Base-by-base conservation (phyloP, 2,329 filamentous ascomycete genomes). In the Calonectria montana region DNA sequence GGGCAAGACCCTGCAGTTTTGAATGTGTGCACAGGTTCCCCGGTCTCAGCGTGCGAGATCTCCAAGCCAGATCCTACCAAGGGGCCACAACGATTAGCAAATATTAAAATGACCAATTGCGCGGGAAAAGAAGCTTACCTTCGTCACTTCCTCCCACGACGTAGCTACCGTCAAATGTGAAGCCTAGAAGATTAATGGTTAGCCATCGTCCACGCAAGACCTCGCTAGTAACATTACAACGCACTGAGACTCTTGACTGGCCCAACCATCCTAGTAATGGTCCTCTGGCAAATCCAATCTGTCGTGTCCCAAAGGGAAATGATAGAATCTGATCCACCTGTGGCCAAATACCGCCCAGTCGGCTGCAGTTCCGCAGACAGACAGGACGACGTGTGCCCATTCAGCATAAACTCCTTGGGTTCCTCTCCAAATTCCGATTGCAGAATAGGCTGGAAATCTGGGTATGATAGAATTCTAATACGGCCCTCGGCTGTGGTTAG, bases 241-340 rank as follows among this genome's bases (percentile, higher is more conserved):
- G 72, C 82, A 91, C 89, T 91, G 69, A 96, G 87, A 80, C 90
- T 94, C 78, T 90, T 89, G 31, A 96, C 91, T 3, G 93, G 91
- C 1, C 92, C 92, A 12, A 89, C 87, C 85, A 94, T 93, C 76
- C 90, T 88, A 41, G 91, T 91, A 48, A 95, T 86, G 1, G 93
- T 94, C 72, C 92, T 89, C 78, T 92, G 89, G 79, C 93, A 95
- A 68, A 94, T 90, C 93, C 93, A 95, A 75, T 94, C 91, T 47
- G 88, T 88, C 4, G 94, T 95, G 78, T 96, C 93, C 92, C 94
- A 96, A 3, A 96, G 85, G 6, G 92, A 88, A 75, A 96, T 93
- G 63, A 94, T 89, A 1, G 92, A 93, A 79, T 96, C 94, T 12
- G 91, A 91, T 12, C 93, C 93, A 35, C 94, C 94, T 0, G 93